phyloP scores from a whole-genome alignment of 2,329 filamentous ascomycete species.

The Teratosphaeria nubilosa region DNA sequence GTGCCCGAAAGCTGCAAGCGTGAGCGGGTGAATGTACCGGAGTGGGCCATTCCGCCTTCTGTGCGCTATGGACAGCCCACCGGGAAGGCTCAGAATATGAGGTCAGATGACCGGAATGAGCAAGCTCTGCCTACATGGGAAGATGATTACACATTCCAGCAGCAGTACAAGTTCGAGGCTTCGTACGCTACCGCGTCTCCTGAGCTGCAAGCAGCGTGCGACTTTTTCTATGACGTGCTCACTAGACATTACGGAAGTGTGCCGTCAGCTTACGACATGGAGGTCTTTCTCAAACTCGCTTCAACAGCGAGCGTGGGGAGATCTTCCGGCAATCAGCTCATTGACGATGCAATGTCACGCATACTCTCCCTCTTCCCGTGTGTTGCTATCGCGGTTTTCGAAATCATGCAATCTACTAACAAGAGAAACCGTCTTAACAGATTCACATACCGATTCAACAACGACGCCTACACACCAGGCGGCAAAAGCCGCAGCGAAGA shows the following conservation, averaged over 20 bases:
- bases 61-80: background rate
- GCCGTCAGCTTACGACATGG: constrained; percentile 13
- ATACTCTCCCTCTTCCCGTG: constrained; percentile 8
- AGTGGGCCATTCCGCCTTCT: constrained; percentile 4
- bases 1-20: background rate
- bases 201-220: constrained; percentile 10
- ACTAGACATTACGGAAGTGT: constrained; percentile 7
- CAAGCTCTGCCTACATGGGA: background rate
- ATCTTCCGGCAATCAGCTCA: constrained; percentile 8
- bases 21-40: background rate
- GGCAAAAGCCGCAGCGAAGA: constrained; percentile 39
- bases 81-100: background rate
- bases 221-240: constrained; percentile 9
- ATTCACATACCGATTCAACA: constrained; percentile 21
- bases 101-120: constrained; percentile 6
- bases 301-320: constrained; percentile 9
- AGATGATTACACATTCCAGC: background rate
- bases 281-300: constrained; percentile 17
- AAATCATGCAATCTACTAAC: constrained; percentile 12
- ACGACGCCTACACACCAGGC: constrained; percentile 15
- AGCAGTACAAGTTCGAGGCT: background rate
- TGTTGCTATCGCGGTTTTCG: constrained; percentile 4
- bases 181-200: constrained; percentile 4
- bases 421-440: constrained; percentile 9
- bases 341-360: constrained; percentile 8